Conservation (phyloP, 306 rosid species). For the Pachyrhizus erosus region DNA sequence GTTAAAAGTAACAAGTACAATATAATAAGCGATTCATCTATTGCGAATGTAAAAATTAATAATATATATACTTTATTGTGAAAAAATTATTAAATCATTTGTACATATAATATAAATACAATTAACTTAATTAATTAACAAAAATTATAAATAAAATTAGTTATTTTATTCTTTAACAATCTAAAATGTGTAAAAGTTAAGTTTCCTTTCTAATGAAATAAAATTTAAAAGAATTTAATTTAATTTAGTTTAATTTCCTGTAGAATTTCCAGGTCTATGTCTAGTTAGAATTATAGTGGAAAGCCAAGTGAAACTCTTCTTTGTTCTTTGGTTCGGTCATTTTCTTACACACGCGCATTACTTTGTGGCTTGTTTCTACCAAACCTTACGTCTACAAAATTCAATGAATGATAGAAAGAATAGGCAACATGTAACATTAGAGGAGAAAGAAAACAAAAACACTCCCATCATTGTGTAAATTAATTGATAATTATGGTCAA, state of each 20-base stretch:
- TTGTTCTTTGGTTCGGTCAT: not conserved
- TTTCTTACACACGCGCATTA: not conserved
- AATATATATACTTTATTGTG: not conserved
- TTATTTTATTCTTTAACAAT: not conserved
- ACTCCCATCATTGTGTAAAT: not conserved
- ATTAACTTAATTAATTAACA: not conserved
- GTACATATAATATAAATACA: not conserved
- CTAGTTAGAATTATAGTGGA: not conserved
- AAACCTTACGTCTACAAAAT: not conserved
- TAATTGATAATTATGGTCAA: conserved; percentile 29
- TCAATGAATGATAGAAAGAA: not conserved
- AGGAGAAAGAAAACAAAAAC: not conserved
- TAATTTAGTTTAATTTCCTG: not conserved
- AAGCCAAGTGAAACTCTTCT: conserved; percentile 30
- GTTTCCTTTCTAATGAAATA: not conserved
- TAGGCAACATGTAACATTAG: not conserved
- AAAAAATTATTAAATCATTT: not conserved
- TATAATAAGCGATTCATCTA: not conserved
- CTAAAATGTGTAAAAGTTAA: not conserved
- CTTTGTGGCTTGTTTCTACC: not conserved
- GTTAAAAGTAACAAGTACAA: not conserved
- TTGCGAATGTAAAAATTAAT: not conserved
- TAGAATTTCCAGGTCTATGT: not conserved
- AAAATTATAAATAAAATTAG: not conserved
- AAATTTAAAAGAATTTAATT: not conserved